These are phyloP conservation scores for Globisporangium barbulae DNA, from an alignment of 352 stramenopile genomes.

Conservation along the genomic window DNA sequence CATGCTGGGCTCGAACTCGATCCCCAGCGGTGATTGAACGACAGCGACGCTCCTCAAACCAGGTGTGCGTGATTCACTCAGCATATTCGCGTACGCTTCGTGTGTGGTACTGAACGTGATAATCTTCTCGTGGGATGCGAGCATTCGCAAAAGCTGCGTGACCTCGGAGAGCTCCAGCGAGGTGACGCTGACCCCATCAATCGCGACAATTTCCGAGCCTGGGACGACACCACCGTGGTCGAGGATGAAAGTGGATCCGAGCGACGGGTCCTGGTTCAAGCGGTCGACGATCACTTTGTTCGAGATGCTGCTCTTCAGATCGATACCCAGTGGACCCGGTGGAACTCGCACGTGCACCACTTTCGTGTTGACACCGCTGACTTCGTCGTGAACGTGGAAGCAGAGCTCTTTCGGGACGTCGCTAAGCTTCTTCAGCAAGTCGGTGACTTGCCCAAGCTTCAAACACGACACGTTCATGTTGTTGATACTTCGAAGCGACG, in stretches of 20 bases:
- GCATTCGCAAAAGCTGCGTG: slow-evolving; percentile 31
- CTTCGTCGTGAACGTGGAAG: slow-evolving; percentile 21
- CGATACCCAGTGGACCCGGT: slow-evolving; percentile 46
- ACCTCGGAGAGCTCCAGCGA: slow-evolving; percentile 33
- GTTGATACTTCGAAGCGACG: slow-evolving; percentile 45
- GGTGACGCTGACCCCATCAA: slow-evolving; percentile 47
- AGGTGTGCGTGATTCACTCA: slow-evolving; percentile 17
- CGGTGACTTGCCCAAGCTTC: slow-evolving; percentile 28
- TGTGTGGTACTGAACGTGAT: slow-evolving; percentile 57
- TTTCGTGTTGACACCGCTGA: slow-evolving; percentile 22
- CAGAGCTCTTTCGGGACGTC: slow-evolving; percentile 34
- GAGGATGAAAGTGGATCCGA: slow-evolving; percentile 34
- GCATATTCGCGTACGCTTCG: slow-evolving; percentile 32
- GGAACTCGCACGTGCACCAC: slow-evolving; percentile 35
- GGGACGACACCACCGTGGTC: slow-evolving; percentile 42
- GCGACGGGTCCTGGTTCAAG: slow-evolving; percentile 30
- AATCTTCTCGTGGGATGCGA: slow-evolving; percentile 41
- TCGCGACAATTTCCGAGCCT: slow-evolving; percentile 45
- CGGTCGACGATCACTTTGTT: slow-evolving; percentile 46
- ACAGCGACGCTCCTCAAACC: slow-evolving; percentile 19
- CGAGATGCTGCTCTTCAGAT: slow-evolving; percentile 39
- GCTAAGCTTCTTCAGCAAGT: slow-evolving; percentile 46
- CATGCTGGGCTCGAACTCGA: slow-evolving; percentile 28
- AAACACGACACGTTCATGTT: slow-evolving; percentile 54
- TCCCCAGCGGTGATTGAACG: slow-evolving; percentile 23